phyloP scores from a whole-genome alignment of 129 eudicot genomes.

The Deinandra increscens region DNA sequence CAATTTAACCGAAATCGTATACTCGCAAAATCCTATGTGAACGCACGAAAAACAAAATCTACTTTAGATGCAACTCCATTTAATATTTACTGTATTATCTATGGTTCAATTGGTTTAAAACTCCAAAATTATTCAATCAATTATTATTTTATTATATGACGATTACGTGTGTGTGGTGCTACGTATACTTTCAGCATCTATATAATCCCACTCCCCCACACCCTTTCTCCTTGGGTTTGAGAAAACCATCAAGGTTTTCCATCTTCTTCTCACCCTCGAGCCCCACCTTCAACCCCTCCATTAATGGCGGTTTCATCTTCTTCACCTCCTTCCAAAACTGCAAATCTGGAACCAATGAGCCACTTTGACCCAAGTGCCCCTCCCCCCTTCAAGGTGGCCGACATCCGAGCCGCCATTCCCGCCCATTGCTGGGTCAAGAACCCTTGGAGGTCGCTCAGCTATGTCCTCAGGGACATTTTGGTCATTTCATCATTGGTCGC shows the following conservation, averaged over 20 bases:
- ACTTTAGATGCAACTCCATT: no score
- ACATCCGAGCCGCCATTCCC: constrained; percentile 50
- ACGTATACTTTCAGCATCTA: constrained; percentile 1
- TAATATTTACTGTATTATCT: no score
- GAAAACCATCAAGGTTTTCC: constrained; percentile 7
- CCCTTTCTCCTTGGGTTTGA: constrained; percentile 33
- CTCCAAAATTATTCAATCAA: no score
- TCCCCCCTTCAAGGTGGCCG: constrained; percentile 45
- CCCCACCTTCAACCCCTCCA: constrained; percentile 8
- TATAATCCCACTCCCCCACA: constrained; percentile 21
- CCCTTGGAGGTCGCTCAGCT: constrained; percentile 45
- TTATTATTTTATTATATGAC: no score
- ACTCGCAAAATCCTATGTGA: no score
- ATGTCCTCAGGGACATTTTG: constrained; percentile 40
- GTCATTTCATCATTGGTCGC: constrained; percentile 40
- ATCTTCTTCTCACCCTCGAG: background rate
- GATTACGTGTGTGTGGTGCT: background rate
- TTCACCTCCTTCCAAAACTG: background rate
- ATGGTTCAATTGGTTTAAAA: no score
- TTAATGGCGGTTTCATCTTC: constrained; percentile 36
- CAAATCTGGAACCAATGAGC: background rate
- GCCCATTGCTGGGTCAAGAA: constrained; percentile 46
- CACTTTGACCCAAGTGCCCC: constrained; percentile 47
- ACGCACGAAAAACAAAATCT: no score
- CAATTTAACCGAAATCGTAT: no score